These are phyloP conservation scores for Endoconidiophora laricicola DNA, from an alignment of 2,329 filamentous ascomycete genomes.

Conservation along the genomic window DNA sequence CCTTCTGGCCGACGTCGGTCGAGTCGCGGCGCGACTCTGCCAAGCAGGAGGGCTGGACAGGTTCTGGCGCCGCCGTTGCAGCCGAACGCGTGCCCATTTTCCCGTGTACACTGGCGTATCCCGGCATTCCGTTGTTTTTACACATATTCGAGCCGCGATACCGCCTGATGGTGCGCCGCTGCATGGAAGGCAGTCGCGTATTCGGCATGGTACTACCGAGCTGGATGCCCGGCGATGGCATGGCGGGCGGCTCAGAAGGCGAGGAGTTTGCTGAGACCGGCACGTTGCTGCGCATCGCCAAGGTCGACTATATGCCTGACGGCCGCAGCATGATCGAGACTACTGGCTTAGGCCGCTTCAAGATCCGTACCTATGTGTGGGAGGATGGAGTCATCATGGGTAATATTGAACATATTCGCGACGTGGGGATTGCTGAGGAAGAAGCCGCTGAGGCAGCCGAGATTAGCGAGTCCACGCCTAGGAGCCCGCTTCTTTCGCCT, in stretches of 20 bases:
- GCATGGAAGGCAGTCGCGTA: slow-evolving; percentile 52
- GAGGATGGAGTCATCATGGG: slow-evolving; percentile 66
- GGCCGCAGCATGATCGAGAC: slow-evolving; percentile 72
- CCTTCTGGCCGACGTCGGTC: slow-evolving; percentile 54
- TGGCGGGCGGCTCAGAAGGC: slow-evolving; percentile 17
- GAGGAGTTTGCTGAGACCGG: slow-evolving; percentile 53
- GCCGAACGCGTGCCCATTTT: slow-evolving; percentile 45
- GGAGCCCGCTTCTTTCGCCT: not conserved
- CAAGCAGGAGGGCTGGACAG: slow-evolving; percentile 34
- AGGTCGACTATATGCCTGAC: slow-evolving; percentile 56
- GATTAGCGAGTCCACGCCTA: slow-evolving; percentile 6
- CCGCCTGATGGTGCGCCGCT: slow-evolving; percentile 71
- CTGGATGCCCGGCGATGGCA: slow-evolving; percentile 22
- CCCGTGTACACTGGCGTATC: slow-evolving; percentile 67
- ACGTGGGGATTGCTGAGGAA: slow-evolving; percentile 68
- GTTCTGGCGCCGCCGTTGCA: slow-evolving; percentile 33
- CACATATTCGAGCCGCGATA: slow-evolving; percentile 91
- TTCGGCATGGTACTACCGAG: slow-evolving; percentile 79
- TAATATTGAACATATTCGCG: slow-evolving; percentile 60
- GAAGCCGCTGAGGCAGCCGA: slow-evolving; percentile 60
- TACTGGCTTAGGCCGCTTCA: slow-evolving; percentile 60
- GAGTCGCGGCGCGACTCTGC: slow-evolving; percentile 38
- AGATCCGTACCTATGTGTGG: slow-evolving; percentile 44
- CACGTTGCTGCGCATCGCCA: slow-evolving; percentile 60
- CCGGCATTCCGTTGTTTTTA: slow-evolving; percentile 67